Base-by-base conservation (phyloP, 2,329 filamentous ascomycete species). In the Trichoderma hamatum region DNA sequence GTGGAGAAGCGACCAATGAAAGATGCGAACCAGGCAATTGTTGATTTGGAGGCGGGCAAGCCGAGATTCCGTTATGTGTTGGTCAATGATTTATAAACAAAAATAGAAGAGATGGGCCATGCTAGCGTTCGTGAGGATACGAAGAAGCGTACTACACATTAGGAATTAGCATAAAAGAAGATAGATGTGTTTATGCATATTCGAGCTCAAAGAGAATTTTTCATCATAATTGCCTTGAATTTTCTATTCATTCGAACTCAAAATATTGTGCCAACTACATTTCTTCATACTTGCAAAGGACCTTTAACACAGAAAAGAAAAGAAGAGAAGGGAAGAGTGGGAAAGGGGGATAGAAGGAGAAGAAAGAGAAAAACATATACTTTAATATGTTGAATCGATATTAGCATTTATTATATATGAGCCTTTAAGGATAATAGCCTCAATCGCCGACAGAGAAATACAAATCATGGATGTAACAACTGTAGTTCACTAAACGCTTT, bases 41-140 rank as follows among this genome's bases (percentile, higher is more conserved):
- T 87, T 49, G 86, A 89, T 72, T 82, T 89, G 80, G 84, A 85
- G 46, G 78, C 76, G 2, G 87, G 87, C 0, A 85, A 86, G 75
- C 82, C 83, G 4, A 78, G 82, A 71, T 84, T 83, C 70, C 78
- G 83, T 71, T 84, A 84, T 73, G 83, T 85, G 7, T 74, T 84
- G 59, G 76, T 80, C 14, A 84, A 83, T 68, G 78, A 81, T 3
- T 67, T 26, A 28, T 63, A 19, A 52, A n/a, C n/a, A n/a, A 16
- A 1, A 7, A 28, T 4, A 21, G 16, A 14, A 19, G 5, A 28
- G 16, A 11, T 24, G 46, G 11, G 46, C 11, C 9, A 51, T 19
- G 30, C 10, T 34, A 24, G 54, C 46, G 14, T 24, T 32, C 16
- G 54, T 16, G 19, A 26, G 3, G 39, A 19, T 24, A 34, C 21